These are phyloP conservation scores for Fusarium sp. DNA, from an alignment of 2,329 filamentous ascomycete genomes.

Conservation along the genomic window DNA sequence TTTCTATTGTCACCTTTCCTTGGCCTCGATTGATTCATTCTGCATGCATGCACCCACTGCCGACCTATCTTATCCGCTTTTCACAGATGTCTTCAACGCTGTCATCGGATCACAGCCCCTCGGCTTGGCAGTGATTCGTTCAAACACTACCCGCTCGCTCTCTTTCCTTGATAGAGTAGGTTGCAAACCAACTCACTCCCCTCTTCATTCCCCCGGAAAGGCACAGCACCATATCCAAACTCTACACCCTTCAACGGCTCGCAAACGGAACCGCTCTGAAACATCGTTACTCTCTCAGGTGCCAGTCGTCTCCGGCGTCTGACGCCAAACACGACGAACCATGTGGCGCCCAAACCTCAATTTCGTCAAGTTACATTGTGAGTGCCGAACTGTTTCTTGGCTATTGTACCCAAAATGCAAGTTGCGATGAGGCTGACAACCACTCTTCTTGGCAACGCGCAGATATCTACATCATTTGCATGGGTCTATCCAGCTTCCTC, in stretches of 20 bases:
- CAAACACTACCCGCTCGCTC: slow-evolving; percentile 19
- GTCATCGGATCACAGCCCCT: background rate
- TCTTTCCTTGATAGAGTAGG: slow-evolving; percentile 24
- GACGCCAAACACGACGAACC: slow-evolving; percentile 12
- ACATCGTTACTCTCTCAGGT: background rate
- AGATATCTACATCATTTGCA: slow-evolving; percentile 44
- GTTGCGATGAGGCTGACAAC: slow-evolving; percentile 16
- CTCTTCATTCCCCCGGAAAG: slow-evolving; percentile 20
- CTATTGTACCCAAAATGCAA: background rate
- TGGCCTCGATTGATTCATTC: slow-evolving; percentile 2
- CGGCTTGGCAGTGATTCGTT: slow-evolving; percentile 37
- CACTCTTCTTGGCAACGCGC: background rate
- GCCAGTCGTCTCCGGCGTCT: slow-evolving; percentile 14
- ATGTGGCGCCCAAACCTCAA: slow-evolving; percentile 43
- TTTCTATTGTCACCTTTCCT: background rate
- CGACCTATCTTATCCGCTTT: slow-evolving; percentile 15
- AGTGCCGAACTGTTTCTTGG: slow-evolving; percentile 5
- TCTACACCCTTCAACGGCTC: slow-evolving; percentile 3
- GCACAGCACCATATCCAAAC: slow-evolving; percentile 7
- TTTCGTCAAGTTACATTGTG: slow-evolving; percentile 46
- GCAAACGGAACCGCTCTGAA: slow-evolving; percentile 6
- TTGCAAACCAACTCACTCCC: slow-evolving; percentile 3
- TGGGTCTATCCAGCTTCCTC: slow-evolving; percentile 38
- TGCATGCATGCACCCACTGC: background rate
- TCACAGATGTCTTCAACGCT: slow-evolving; percentile 26